Conservation (phyloP, 352 stramenopile species). For the Phytopythium sindhum region DNA sequence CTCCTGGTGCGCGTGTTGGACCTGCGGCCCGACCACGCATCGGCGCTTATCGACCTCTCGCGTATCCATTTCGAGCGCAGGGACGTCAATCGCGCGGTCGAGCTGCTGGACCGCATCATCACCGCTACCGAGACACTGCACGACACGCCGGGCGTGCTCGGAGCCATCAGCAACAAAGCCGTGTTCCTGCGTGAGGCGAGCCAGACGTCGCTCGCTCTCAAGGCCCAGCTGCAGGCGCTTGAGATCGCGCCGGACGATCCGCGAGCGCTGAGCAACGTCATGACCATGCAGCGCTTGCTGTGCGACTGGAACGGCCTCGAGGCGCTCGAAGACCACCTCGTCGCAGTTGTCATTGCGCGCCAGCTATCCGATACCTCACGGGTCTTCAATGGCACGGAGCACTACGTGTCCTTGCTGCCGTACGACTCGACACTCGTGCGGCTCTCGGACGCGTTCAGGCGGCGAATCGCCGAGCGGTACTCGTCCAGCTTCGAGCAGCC, state of each 20-base stretch:
- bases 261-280: conserved; percentile 43
- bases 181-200: conserved; percentile 59
- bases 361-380: conserved; percentile 12
- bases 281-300: conserved; percentile 46
- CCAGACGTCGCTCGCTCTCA: conserved; percentile 31
- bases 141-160: conserved; percentile 12
- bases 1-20: conserved; percentile 37
- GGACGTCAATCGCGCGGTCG: conserved; percentile 32
- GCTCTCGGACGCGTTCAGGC: conserved; percentile 45
- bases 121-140: conserved; percentile 7
- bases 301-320: conserved; percentile 59
- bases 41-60: conserved; percentile 47
- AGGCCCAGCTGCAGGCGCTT: conserved; percentile 39
- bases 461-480: conserved; percentile 34
- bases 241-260: conserved; percentile 26
- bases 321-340: conserved; percentile 38
- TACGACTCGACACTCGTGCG: conserved; percentile 69
- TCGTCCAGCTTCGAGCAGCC: conserved; percentile 32
- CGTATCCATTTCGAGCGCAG: conserved; percentile 46
- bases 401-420: conserved; percentile 38
- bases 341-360: conserved; percentile 16
- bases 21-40: conserved; percentile 32
- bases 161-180: conserved; percentile 71
- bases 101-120: conserved; percentile 46
- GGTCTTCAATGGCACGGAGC: background rate